Evolutionary conservation across 495 filamentous ascomycete species (phyloP).

Genomic region (Daldinia concentrica): DNA sequence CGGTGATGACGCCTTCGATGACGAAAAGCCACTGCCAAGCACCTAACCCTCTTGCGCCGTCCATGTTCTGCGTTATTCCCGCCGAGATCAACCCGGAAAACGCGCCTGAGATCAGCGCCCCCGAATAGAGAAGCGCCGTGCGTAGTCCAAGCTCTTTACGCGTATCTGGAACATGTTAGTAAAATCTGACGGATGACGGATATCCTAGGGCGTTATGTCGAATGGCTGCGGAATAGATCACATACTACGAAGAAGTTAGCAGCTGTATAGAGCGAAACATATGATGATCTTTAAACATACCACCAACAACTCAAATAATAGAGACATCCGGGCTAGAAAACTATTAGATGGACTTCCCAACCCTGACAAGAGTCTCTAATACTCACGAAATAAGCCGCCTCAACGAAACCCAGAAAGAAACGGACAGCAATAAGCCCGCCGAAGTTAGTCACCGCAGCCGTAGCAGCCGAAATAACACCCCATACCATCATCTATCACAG

Average conservation of each 20-base stretch:
- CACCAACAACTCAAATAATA: constrained; percentile 69
- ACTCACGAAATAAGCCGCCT: constrained; percentile 60
- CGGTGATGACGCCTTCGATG: constrained; percentile 72
- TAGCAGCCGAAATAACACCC: constrained; percentile 75
- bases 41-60: constrained; percentile 53
- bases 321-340: constrained; percentile 56
- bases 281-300: constrained; percentile 16
- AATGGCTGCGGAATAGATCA: constrained; percentile 4
- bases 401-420: constrained; percentile 75
- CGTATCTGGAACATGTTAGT: constrained; percentile 53
- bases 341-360: constrained; percentile 18
- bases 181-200: too few species aligned
- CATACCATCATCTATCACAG: constrained; percentile 67
- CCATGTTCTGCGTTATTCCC: constrained; percentile 61
- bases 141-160: constrained; percentile 65
- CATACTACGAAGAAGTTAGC: constrained; percentile 46
- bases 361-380: not conserved
- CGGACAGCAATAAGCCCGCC: constrained; percentile 70
- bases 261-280: constrained; percentile 37
- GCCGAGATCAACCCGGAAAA: constrained; percentile 72
- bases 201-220: too few species aligned
- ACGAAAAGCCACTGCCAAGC: constrained; percentile 79
- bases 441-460: constrained; percentile 68
- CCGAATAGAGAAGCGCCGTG: constrained; percentile 69
- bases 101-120: constrained; percentile 68